phyloP scores from a whole-genome alignment of 805 yeast genomes.

The Saccharomycopsis fermentans region DNA sequence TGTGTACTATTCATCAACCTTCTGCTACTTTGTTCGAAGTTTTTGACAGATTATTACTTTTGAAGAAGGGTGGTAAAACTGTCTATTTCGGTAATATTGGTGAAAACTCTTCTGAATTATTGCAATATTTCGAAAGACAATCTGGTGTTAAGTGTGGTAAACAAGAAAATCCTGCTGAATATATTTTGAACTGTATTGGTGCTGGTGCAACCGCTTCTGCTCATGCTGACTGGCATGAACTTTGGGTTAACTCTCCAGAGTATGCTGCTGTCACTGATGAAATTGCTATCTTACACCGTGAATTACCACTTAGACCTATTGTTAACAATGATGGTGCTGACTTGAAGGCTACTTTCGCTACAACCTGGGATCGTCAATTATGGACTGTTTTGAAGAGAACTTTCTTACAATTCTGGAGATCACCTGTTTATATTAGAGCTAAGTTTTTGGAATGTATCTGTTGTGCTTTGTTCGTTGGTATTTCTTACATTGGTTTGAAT shows the following conservation, averaged over 20 bases:
- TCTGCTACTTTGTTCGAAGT: slow-evolving; percentile 49
- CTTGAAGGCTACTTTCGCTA: slow-evolving; percentile 24
- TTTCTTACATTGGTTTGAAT: slow-evolving; percentile 34
- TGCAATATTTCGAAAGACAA: slow-evolving; percentile 35
- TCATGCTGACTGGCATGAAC: slow-evolving; percentile 22
- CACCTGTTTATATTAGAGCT: slow-evolving; percentile 38
- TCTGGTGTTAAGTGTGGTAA: slow-evolving; percentile 30
- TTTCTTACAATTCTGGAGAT: slow-evolving; percentile 35
- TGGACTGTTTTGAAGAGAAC: slow-evolving; percentile 31
- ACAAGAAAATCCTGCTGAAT: slow-evolving; percentile 35
- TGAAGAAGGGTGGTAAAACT: slow-evolving; percentile 64
- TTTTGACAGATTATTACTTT: slow-evolving; percentile 48
- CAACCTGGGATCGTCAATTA: slow-evolving; percentile 22
- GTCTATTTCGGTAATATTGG: slow-evolving; percentile 69
- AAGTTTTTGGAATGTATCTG: slow-evolving; percentile 35
- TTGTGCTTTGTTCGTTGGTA: slow-evolving; percentile 41
- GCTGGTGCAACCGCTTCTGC: slow-evolving; percentile 36
- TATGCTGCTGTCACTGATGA: slow-evolving; percentile 22
- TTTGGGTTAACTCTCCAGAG: slow-evolving; percentile 22
- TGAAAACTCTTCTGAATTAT: slow-evolving; percentile 36
- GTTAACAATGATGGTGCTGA: slow-evolving; percentile 18
- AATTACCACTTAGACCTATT: slow-evolving; percentile 19
- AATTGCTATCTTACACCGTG: slow-evolving; percentile 23
- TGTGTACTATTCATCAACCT: slow-evolving; percentile 61
- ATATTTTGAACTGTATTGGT: slow-evolving; percentile 36